These are phyloP conservation scores for Phaeosphaeriaceae sp. DNA, from an alignment of 2,329 filamentous ascomycete species.

Conservation along the genomic window DNA sequence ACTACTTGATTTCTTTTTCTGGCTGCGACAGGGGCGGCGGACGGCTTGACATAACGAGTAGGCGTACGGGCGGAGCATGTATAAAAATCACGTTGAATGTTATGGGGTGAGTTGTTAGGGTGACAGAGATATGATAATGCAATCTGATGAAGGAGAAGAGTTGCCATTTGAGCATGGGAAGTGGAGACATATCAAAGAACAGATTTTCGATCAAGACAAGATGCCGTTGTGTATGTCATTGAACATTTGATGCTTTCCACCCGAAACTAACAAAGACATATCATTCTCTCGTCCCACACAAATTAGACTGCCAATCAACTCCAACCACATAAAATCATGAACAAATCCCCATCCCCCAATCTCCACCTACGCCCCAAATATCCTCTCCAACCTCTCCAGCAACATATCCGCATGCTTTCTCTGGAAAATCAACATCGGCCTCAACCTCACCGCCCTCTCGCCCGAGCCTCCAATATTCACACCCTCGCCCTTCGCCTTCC, in stretches of 20 bases:
- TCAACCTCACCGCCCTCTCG: slow-evolving; percentile 74
- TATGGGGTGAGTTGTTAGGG: neutral
- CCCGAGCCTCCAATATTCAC: slow-evolving; percentile 90
- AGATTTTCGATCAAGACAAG: too few relatives aligned
- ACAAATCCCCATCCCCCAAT: too few relatives aligned
- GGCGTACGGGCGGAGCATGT: neutral
- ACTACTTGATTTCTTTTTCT: neutral
- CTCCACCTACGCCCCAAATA: slow-evolving; percentile 56
- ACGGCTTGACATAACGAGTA: neutral
- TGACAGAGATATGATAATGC: neutral
- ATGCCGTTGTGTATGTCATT: too few relatives aligned
- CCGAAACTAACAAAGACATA: neutral
- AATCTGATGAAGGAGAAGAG: neutral
- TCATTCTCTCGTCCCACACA: too few relatives aligned
- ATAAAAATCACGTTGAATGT: neutral
- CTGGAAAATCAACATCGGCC: slow-evolving; percentile 94
- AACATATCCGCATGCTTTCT: slow-evolving; percentile 88
- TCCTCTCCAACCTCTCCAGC: slow-evolving; percentile 78
- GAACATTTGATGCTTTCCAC: too few relatives aligned
- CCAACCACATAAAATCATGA: too few relatives aligned
- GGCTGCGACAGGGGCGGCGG: neutral
- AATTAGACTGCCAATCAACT: too few relatives aligned
- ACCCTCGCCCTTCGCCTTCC: slow-evolving; percentile 78
- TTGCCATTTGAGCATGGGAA: neutral
- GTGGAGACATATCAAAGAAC: neutral